These are phyloP conservation scores for Trichophyton rubrum DNA, from an alignment of 2,329 filamentous ascomycete genomes.

Conservation along the genomic window DNA sequence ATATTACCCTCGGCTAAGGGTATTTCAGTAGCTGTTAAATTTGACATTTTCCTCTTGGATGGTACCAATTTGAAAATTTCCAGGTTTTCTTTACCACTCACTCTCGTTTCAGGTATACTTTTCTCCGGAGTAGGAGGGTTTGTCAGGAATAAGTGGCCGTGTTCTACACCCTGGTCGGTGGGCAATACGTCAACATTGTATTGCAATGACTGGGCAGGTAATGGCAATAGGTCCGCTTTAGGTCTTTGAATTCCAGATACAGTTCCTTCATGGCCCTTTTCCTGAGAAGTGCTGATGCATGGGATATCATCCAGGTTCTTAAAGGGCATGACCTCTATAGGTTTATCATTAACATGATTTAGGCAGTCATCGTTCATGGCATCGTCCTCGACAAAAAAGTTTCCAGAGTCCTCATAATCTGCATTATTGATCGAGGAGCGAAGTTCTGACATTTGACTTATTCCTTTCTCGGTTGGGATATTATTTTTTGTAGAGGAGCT, in stretches of 20 bases:
- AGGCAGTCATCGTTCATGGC: not conserved
- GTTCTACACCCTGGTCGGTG: not conserved
- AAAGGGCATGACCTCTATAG: not conserved
- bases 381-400: not conserved
- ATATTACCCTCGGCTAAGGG: not conserved
- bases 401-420: not conserved
- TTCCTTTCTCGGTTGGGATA: not conserved
- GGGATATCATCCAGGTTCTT: not conserved
- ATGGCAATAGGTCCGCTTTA: not conserved
- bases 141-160: not conserved
- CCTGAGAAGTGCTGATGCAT: not conserved
- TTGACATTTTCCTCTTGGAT: not conserved
- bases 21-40: not conserved
- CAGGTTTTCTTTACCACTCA: not conserved
- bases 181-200: not conserved
- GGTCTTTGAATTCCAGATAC: not conserved
- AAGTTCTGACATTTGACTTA: not conserved
- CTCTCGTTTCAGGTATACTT: not conserved
- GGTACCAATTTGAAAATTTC: not conserved
- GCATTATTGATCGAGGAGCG: not conserved
- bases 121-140: not conserved
- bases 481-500: not conserved
- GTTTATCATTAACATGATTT: not conserved
- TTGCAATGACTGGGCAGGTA: not conserved
- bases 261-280: not conserved